Evolutionary conservation across 108 stramenopile species (phyloP), one percentile per base, ranked within the genome.

Genomic region (Fragilaria crotonensis): DNA sequence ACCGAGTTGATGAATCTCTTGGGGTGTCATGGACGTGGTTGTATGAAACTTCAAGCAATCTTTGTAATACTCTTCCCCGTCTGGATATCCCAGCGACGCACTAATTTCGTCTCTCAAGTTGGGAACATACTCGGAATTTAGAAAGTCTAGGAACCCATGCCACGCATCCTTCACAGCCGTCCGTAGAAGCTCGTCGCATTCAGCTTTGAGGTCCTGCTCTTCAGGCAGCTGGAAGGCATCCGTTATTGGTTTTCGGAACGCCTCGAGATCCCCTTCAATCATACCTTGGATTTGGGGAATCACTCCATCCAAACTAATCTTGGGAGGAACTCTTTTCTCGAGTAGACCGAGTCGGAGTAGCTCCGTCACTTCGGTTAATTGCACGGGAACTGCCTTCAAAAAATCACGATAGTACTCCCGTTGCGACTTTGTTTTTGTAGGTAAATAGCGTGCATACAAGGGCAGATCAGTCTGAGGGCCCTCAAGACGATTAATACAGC

Each of bases 381-480:
- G 77, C 21, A 47, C 45, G 1, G 70, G 70, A 27, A 73, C 64
- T 22, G 62, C 62, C 30, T 55, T 31, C 7, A 78, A 33, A 70
- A 78, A 78, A 18, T 64, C 45, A 3, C 53, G 29, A 47, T 70
- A 78, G 45, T 70, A 78, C 25, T 57, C 59, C n/a, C 66, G 27
- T 30, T 78, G 52, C 11, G 19, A 20, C 21, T 45, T 46, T 33
- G 71, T 78, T 21, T 70, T 70, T 2, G 72, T 17, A 19, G 77
- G 77, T 19, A 78, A 60, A 62, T 78, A 78, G 27, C 57, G n/a
- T 7, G 72, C 67, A 66, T 78, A 72, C 18, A 78, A 48, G 19
- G 74, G 54, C 28, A 79, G 36, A 62, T 79, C 78, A 3, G 74
- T 75, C 30, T 79, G 78, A 9, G 78, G 78, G 20, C 78, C 78